These are phyloP conservation scores for Sanguinoderma infundibulare DNA, from an alignment of 1,284 basidiomycete genomes.

Conservation along the genomic window DNA sequence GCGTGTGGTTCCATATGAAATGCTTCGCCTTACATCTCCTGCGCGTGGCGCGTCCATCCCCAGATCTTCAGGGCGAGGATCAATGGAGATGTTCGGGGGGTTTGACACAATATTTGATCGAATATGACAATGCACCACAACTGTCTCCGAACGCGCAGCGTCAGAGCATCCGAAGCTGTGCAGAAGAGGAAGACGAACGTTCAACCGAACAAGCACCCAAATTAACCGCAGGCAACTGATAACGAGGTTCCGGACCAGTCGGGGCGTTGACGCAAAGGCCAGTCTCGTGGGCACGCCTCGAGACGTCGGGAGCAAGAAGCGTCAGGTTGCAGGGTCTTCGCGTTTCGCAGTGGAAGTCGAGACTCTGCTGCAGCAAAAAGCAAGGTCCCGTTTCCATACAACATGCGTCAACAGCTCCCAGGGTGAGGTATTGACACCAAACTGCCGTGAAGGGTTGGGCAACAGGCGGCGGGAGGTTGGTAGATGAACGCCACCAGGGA, in stretches of 20 bases:
- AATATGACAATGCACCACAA: too few relatives aligned
- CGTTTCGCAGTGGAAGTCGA: neutral
- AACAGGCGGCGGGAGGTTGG: neutral
- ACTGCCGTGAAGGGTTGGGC: neutral
- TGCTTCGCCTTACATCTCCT: too few relatives aligned
- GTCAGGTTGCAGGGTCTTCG: neutral
- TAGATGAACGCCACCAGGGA: constrained; percentile 10
- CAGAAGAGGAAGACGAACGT: neutral
- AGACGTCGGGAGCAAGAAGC: neutral
- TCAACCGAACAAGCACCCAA: constrained; percentile 11
- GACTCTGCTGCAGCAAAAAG: neutral
- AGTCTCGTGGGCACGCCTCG: neutral
- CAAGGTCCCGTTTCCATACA: neutral
- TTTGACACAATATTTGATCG: too few relatives aligned
- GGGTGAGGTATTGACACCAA: neutral
- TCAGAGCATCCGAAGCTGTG: constrained; percentile 7
- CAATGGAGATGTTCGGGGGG: too few relatives aligned
- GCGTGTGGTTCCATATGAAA: too few relatives aligned
- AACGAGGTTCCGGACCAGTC: neutral
- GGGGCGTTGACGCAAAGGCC: neutral
- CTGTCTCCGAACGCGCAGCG: neutral
- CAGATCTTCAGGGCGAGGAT: too few relatives aligned
- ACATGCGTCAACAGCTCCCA: neutral
- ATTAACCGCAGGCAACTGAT: constrained; percentile 2
- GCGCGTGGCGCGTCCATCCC: too few relatives aligned